A percentile compares a stretch with the other conserved stretches of the same genome.
phyloP scores from a whole-genome alignment of 257 asterid genomes.

The Plectranthus barbatus region DNA sequence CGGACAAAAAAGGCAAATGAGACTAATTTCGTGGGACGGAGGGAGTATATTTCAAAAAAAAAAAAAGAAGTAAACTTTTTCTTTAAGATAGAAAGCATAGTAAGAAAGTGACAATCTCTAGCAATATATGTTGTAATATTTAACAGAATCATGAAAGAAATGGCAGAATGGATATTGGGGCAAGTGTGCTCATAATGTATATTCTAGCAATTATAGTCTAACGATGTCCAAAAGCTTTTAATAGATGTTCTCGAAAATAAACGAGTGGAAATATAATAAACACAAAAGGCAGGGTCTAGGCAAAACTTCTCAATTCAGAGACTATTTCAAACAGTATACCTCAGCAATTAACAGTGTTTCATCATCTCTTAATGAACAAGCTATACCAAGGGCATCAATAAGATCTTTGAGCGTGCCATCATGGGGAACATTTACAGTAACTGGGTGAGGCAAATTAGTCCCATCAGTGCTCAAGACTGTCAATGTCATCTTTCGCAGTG shows the following conservation, averaged over 20 bases:
- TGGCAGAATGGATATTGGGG: no score
- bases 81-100: background rate
- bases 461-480: conserved; percentile 45
- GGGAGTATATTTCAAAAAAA: no score
- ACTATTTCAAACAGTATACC: conserved; percentile 32
- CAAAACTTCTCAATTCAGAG: background rate
- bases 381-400: conserved; percentile 32
- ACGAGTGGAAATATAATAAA: background rate
- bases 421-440: conserved; percentile 45
- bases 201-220: background rate
- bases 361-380: conserved; percentile 48
- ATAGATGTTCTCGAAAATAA: background rate
- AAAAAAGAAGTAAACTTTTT: background rate
- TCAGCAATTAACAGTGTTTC: conserved; percentile 49
- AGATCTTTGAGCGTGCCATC: conserved; percentile 52
- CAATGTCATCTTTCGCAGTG: conserved; percentile 47
- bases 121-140: background rate
- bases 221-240: conserved; percentile 4
- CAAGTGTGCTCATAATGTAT: background rate
- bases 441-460: conserved; percentile 32
- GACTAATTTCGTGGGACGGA: no score
- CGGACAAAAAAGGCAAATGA: no score
- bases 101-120: background rate
- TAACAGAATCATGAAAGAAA: no score
- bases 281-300: background rate